Conservation (phyloP, 2,329 filamentous ascomycete species). For the Fusarium mexicanum region DNA sequence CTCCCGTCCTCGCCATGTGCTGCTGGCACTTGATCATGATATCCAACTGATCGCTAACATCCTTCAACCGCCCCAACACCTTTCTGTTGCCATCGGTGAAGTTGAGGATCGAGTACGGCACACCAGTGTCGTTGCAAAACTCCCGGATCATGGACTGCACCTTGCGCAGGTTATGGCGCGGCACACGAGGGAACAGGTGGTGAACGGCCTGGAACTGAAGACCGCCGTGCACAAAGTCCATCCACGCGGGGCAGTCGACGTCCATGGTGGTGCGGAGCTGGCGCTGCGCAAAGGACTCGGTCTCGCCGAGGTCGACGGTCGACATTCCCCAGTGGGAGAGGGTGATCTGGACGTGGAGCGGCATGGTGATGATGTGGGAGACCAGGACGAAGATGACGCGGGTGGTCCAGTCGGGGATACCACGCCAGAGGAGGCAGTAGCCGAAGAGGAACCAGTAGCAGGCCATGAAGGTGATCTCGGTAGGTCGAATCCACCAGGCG, state of each 20-base stretch:
- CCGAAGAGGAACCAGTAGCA: constrained; percentile 76
- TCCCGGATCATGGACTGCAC: constrained; percentile 68
- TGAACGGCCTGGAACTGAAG: constrained; percentile 79
- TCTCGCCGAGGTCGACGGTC: constrained; percentile 69
- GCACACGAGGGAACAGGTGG: constrained; percentile 74
- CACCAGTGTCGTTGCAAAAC: constrained; percentile 71
- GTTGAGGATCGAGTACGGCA: constrained; percentile 69
- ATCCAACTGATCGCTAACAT: constrained; percentile 69
- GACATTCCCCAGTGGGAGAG: constrained; percentile 79
- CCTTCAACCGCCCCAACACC: constrained; percentile 58
- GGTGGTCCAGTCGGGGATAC: constrained; percentile 65
- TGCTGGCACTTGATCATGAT: constrained; percentile 67
- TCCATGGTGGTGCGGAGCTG: constrained; percentile 80
- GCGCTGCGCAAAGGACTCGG: constrained; percentile 74
- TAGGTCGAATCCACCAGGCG: constrained; percentile 74
- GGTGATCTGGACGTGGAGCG: constrained; percentile 77
- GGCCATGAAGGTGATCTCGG: constrained; percentile 69
- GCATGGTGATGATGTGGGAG: constrained; percentile 72
- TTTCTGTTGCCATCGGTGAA: constrained; percentile 72
- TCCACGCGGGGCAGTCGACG: constrained; percentile 75
- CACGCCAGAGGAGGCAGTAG: constrained; percentile 69
- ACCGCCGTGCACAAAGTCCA: constrained; percentile 77
- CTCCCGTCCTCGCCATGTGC: constrained; percentile 59
- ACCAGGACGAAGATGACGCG: constrained; percentile 71
- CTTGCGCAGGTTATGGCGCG: constrained; percentile 72